phyloP scores from a whole-genome alignment of 148 eudicot species.

The Chenopodium formosanum region DNA sequence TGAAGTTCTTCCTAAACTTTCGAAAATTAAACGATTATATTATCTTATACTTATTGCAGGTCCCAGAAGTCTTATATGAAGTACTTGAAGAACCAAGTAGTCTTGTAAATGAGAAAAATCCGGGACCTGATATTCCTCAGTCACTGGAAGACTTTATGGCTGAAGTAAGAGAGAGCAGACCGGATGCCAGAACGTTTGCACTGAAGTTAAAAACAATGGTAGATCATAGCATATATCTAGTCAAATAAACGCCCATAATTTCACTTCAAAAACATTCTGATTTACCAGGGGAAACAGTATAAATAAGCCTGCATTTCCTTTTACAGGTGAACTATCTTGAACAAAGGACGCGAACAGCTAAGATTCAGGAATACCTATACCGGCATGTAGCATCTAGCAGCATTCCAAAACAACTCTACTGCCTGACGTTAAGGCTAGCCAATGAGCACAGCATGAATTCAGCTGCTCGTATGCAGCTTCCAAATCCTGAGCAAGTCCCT shows the following conservation, averaged over 20 bases:
- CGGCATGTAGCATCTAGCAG: slow-evolving; percentile 96
- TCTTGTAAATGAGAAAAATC: slow-evolving; percentile 30
- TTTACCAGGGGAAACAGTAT: background rate
- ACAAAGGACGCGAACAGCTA: slow-evolving; percentile 83
- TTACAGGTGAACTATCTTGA: slow-evolving; percentile 65
- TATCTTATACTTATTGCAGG: slow-evolving; percentile 28
- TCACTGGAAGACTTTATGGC: slow-evolving; percentile 65
- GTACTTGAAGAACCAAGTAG: slow-evolving; percentile 62
- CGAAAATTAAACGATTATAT: background rate
- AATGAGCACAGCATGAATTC: slow-evolving; percentile 81
- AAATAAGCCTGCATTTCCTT: background rate
- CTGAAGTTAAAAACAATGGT: slow-evolving; percentile 81
- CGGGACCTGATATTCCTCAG: slow-evolving; percentile 55
- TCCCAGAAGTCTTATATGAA: slow-evolving; percentile 84
- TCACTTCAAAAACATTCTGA: background rate
- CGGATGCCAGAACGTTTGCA: slow-evolving; percentile 81
- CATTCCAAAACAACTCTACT: slow-evolving; percentile 85
- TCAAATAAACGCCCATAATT: background rate
- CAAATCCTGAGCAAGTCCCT: slow-evolving; percentile 70
- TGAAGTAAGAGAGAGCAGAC: slow-evolving; percentile 53
- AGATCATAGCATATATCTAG: slow-evolving; percentile 3
- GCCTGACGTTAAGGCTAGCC: slow-evolving; percentile 73
- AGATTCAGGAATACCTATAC: slow-evolving; percentile 85
- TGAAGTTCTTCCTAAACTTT: background rate
- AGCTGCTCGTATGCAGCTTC: slow-evolving; percentile 84